Evolutionary conservation across 1,284 basidiomycete species (phyloP), one percentile per base, ranked within the genome.

Genomic region (Papiliotrema laurentii): DNA sequence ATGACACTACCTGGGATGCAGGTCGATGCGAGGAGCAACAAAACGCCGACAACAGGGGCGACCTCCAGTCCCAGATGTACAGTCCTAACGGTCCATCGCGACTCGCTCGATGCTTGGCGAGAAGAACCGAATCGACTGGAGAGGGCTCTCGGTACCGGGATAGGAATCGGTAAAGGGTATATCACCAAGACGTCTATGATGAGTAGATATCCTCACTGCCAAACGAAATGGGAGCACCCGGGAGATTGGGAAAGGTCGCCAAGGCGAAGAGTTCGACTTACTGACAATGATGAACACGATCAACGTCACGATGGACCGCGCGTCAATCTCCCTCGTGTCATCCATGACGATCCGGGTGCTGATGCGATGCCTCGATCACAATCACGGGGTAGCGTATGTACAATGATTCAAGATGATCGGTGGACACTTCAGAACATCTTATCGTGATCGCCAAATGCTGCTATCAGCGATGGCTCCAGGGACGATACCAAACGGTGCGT

Each of bases 11-110:
- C 78, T 49, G 84, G 79, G 19, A 96, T 81, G 50, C 84, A 86
- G 45, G 83, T 82, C 0, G 83, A 79, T 0, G 85, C 86, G 61
- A 91, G 83, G 13, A 96, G 77, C 28, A 94, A 66, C 0, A 87
- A 76, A 9, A 93, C 89, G 1, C 85, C 85, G 31, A 86, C 69
- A 19, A 91, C 81, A 3, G 92, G 92, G 0, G 85, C 85, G 0
- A 85, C 84, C 39, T 82, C 80, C 43, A 86, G 80, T 51, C 86
- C 83, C 19, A 91, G 71, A 1, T 76, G 77, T 31, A 89, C 56
- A 34, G 40, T 36, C 56, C 38, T 54, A 46, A 35, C 34, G 16
- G 18, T 45, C 43, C 27, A 18, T 45, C 27, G 10, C n/a, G 14
- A n/a, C 22, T 5, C 10, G 6, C 28, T 21, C 14, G 13, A 11